Evolutionary conservation across 2,329 filamentous ascomycete genomes (phyloP), one percentile per base, ranked within the genome.

Genomic region (Pseudofabraea citricarpa): DNA sequence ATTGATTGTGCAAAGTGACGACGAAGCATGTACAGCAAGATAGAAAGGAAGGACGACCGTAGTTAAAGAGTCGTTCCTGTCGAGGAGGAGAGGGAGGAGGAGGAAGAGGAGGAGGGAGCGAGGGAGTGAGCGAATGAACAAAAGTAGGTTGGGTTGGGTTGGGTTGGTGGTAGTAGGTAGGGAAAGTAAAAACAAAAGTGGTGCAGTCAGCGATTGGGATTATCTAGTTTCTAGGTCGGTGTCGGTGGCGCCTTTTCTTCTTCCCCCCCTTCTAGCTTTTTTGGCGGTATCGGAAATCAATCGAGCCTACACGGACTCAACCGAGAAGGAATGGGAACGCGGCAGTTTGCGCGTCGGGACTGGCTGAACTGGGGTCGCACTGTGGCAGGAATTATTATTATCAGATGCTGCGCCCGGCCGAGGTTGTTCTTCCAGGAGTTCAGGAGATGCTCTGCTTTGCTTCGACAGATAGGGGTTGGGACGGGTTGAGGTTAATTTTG

Each of bases 1-100:
- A 18, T 53, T 40, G 37, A 5, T 12, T 37, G 35, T 37, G 8
- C 7, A 21, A 37, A 2, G 18, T 24, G 35, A 13, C 35, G 35
- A 22, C 35, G 35, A 37, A 37, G 35, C 20, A 37, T 37, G 19
- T 22, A 37, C 35, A 12, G 21, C 15, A 5, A 22, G 32, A 20
- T n/a, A 20, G 21, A 22, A 20, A 21, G 19, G 21, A n/a, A 6
- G 18, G 20, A n/a, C 10, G 35, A 9, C 21, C 15, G 16, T 9
- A 21, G 19, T 24, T 31, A n/a, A n/a, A 18, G 8, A n/a, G 29
- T 15, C 19, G 29, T 18, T 9, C 8, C 10, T 32, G 13, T 32
- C 10, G 29, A 3, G 19, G 5, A 9, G 29, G 19, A 18, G 29
- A 16, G 8, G 7, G 29, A 32, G 29, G 29, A 15, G 8, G 24